phyloP scores from a whole-genome alignment of 2,329 filamentous ascomycete species.

The Tolypocladium nubicola region DNA sequence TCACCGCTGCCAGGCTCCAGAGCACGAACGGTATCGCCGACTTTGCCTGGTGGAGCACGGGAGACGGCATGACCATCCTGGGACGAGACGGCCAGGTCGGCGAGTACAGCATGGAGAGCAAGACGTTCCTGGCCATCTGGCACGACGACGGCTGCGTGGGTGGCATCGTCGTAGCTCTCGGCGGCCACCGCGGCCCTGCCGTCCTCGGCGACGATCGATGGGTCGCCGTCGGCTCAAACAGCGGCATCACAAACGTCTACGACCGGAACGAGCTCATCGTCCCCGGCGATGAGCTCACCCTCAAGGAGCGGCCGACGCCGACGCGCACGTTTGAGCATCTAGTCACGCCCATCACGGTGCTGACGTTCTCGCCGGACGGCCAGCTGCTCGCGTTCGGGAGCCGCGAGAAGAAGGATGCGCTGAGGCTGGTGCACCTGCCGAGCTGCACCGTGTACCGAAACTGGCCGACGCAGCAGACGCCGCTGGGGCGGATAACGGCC shows the following conservation, averaged over 20 bases:
- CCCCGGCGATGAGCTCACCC: constrained; percentile 28
- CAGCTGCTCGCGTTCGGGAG: constrained; percentile 83
- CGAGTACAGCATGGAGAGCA: constrained; percentile 67
- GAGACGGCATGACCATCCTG: constrained; percentile 69
- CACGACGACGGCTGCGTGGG: constrained; percentile 81
- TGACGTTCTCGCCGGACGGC: constrained; percentile 78
- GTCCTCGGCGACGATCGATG: constrained; percentile 71
- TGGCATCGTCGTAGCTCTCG: constrained; percentile 71
- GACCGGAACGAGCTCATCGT: constrained; percentile 59
- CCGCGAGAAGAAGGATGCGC: constrained; percentile 76
- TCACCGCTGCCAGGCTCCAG: constrained; percentile 71
- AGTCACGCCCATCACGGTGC: constrained; percentile 69
- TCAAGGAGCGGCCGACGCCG: constrained; percentile 62
- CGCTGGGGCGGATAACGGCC: constrained; percentile 70
- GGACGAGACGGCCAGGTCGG: constrained; percentile 83
- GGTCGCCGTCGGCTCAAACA: constrained; percentile 78
- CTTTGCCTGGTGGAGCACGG: constrained; percentile 85
- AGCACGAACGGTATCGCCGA: constrained; percentile 76
- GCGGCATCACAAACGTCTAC: constrained; percentile 88
- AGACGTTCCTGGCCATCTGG: constrained; percentile 72
- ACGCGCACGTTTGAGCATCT: constrained; percentile 71
- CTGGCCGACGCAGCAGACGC: constrained; percentile 89
- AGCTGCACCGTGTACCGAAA: constrained; percentile 92
- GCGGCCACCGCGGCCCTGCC: constrained; percentile 52
- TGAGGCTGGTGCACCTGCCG: constrained; percentile 80